Evolutionary conservation across 257 asterid species (phyloP).

Genomic region (Solanum sitiens): DNA sequence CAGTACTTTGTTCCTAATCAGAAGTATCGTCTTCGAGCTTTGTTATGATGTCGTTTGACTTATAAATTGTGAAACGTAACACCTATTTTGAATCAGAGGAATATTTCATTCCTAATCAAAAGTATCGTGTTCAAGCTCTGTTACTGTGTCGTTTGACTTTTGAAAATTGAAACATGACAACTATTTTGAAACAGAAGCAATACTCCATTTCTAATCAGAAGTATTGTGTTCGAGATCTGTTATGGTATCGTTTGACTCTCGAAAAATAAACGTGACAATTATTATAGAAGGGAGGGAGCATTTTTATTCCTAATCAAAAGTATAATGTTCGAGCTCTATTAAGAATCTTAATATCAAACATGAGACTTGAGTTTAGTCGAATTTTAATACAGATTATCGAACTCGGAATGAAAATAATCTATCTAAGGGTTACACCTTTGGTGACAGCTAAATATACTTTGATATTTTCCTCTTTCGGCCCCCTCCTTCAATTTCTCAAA

Average conservation of each 20-base stretch:
- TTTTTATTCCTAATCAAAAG: not conserved
- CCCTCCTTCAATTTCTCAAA: not conserved
- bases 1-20: too few relatives aligned
- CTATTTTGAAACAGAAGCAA: accelerated
- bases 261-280: too few relatives aligned
- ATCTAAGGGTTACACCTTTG: not conserved
- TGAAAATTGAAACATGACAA: too few relatives aligned
- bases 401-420: not conserved
- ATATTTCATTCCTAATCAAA: not conserved
- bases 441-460: not conserved
- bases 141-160: not conserved
- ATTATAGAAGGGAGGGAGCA: not conserved
- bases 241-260: not conserved
- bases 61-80: not conserved
- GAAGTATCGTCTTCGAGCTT: too few relatives aligned
- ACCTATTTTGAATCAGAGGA: not conserved
- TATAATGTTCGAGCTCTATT: not conserved
- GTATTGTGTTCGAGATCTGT: not conserved
- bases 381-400: accelerated
- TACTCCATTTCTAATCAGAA: too few relatives aligned
- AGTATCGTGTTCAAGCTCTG: not conserved
- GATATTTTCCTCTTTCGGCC: not conserved
- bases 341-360: not conserved
- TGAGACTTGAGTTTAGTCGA: accelerated
- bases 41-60: too few relatives aligned